Evolutionary conservation across 768 basidiomycete genomes (phyloP).

Genomic region (Phylloporus arenicola): DNA sequence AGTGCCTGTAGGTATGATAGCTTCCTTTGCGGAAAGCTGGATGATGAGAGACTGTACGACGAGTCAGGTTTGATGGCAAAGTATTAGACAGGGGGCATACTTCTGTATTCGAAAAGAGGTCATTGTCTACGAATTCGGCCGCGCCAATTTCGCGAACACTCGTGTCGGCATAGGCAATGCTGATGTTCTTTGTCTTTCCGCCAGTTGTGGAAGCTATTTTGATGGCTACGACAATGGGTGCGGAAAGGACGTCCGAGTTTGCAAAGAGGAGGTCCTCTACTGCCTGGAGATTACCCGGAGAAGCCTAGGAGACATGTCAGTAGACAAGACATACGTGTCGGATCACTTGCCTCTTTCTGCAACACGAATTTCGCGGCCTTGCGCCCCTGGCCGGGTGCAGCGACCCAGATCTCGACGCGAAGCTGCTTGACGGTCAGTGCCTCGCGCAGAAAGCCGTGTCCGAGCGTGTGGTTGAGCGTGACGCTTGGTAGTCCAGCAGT

Average conservation of each 20-base stretch:
- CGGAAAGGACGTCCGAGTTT: constrained; percentile 70
- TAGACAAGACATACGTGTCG: neutral
- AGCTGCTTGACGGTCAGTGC: constrained; percentile 88
- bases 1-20: constrained; percentile 75
- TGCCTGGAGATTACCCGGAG: constrained; percentile 63
- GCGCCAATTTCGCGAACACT: constrained; percentile 82
- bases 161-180: constrained; percentile 89
- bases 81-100: constrained; percentile 36
- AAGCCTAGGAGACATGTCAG: constrained; percentile 48
- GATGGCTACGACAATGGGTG: constrained; percentile 87
- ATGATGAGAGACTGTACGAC: constrained; percentile 77
- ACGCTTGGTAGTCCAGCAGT: constrained; percentile 68
- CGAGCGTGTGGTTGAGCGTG: constrained; percentile 66
- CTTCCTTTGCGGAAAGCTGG: constrained; percentile 96
- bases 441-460: constrained; percentile 79
- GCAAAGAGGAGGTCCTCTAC: constrained; percentile 84
- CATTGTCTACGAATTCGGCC: constrained; percentile 89
- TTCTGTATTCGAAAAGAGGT: constrained; percentile 93
- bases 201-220: constrained; percentile 58
- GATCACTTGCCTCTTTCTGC: constrained; percentile 63
- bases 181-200: constrained; percentile 65
- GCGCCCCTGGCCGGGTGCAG: constrained; percentile 69
- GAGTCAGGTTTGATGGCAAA: neutral
- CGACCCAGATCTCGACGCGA: constrained; percentile 84
- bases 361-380: constrained; percentile 70